Percentiles rank a stretch among this genome's conserved stretches.
phyloP scores from a whole-genome alignment of 1,139 yeast species.

The Kodamaea derodonti region DNA sequence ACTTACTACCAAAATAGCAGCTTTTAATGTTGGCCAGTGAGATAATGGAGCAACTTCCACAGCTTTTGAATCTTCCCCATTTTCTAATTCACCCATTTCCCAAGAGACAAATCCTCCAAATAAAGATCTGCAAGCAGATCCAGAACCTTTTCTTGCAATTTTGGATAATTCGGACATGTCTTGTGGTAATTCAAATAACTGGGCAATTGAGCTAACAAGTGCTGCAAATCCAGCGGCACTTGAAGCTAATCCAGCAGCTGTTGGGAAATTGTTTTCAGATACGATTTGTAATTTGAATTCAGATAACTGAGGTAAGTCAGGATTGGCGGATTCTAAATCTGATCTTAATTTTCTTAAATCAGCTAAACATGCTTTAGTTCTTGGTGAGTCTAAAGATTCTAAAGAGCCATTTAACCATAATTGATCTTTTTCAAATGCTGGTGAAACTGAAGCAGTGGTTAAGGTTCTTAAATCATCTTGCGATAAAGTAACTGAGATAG shows the following conservation, averaged over 20 bases:
- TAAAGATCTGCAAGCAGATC: conserved; percentile 94
- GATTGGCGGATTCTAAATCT: conserved; percentile 48
- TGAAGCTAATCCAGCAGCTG: conserved; percentile 97
- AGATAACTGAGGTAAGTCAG: conserved; percentile 57
- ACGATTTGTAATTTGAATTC: conserved; percentile 72
- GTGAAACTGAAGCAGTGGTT: conserved; percentile 78
- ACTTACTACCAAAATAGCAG: conserved; percentile 86
- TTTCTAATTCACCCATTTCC: conserved; percentile 81
- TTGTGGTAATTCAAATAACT: conserved; percentile 75
- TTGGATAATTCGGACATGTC: conserved; percentile 80
- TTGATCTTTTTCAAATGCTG: conserved; percentile 55
- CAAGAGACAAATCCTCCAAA: conserved; percentile 98
- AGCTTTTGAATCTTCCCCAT: conserved; percentile 90
- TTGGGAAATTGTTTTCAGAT: conserved; percentile 95
- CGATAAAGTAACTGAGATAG: conserved; percentile 88
- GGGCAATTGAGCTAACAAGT: conserved; percentile 80
- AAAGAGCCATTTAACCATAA: conserved; percentile 80
- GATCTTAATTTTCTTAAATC: conserved; percentile 70
- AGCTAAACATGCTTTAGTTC: conserved; percentile 76
- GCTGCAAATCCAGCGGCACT: conserved; percentile 99
- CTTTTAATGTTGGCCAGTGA: conserved; percentile 93
- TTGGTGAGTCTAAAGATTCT: conserved; percentile 60
- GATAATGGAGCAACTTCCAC: conserved; percentile 79
- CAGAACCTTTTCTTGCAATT: conserved; percentile 96
- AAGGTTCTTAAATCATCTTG: conserved; percentile 88